Percentiles rank a stretch among this genome's conserved stretches.
phyloP scores from a whole-genome alignment of 192 early-diverging fungal genomes.

The Gonapodya sp. region DNA sequence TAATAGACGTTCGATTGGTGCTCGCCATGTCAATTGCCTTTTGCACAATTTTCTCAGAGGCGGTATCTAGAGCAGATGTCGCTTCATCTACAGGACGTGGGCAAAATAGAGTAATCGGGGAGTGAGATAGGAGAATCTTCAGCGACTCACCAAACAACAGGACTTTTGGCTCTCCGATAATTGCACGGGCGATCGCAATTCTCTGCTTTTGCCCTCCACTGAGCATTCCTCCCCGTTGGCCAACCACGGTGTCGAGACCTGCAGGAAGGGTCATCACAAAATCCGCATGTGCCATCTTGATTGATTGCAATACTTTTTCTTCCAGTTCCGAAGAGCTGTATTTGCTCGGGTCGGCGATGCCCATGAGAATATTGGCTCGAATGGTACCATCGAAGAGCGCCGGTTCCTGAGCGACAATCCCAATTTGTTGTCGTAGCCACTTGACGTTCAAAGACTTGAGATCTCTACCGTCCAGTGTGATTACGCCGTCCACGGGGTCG shows the following conservation, averaged over 20 bases:
- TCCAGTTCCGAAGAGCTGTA: neutral
- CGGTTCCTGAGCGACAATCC: slow-evolving; percentile 15
- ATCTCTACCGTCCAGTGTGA: slow-evolving; percentile 66
- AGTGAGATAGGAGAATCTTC: neutral
- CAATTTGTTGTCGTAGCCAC: slow-evolving; percentile 13
- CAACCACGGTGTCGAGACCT: slow-evolving; percentile 76
- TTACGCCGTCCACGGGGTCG: slow-evolving; percentile 37
- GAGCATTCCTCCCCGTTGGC: slow-evolving; percentile 65
- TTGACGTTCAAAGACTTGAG: slow-evolving; percentile 49
- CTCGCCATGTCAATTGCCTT: slow-evolving; percentile 68
- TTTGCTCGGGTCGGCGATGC: neutral
- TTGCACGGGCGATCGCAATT: slow-evolving; percentile 44
- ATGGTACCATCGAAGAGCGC: slow-evolving; percentile 22
- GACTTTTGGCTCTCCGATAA: neutral
- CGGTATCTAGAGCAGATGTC: slow-evolving; percentile 19
- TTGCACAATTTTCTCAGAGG: slow-evolving; percentile 70
- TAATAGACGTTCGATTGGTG: slow-evolving; percentile 71
- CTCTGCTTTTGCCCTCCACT: slow-evolving; percentile 93
- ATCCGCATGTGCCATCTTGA: slow-evolving; percentile 59
- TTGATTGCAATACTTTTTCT: slow-evolving; percentile 19
- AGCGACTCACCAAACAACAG: slow-evolving; percentile 13
- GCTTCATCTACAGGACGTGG: slow-evolving; percentile 49
- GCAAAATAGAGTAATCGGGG: neutral
- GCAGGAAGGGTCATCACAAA: slow-evolving; percentile 80
- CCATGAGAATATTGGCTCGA: slow-evolving; percentile 25